phyloP scores from a whole-genome alignment of 2,329 filamentous ascomycete genomes.

The Fusarium torreyae region DNA sequence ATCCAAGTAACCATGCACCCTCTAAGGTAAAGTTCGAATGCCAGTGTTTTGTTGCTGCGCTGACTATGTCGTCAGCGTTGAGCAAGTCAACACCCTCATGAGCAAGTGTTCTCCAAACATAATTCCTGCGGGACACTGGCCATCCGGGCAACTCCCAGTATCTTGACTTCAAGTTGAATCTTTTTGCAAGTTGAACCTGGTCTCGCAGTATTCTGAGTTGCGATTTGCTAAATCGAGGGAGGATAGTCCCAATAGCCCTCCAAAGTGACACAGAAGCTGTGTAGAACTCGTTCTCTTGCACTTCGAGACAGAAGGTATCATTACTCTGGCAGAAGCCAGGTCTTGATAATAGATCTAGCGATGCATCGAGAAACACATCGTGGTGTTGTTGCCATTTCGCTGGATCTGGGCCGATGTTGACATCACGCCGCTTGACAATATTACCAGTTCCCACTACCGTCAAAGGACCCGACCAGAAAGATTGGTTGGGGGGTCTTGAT shows the following conservation, averaged over 20 bases:
- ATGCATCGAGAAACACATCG: slow-evolving; percentile 78
- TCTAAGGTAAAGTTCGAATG: slow-evolving; percentile 37
- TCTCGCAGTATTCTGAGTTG: slow-evolving; percentile 59
- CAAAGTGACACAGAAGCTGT: slow-evolving; percentile 74
- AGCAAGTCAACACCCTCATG: slow-evolving; percentile 71
- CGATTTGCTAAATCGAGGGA: slow-evolving; percentile 54
- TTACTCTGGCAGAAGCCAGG: slow-evolving; percentile 28
- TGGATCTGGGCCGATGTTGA: slow-evolving; percentile 35
- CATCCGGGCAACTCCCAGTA: slow-evolving; percentile 75
- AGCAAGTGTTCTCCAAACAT: slow-evolving; percentile 69
- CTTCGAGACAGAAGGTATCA: slow-evolving; percentile 19
- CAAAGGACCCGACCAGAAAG: slow-evolving; percentile 63
- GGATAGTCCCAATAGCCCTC: slow-evolving; percentile 64
- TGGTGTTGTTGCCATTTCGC: slow-evolving; percentile 51
- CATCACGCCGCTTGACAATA: slow-evolving; percentile 39
- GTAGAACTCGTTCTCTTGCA: slow-evolving; percentile 68
- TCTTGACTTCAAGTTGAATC: slow-evolving; percentile 67
- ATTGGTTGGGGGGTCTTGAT: slow-evolving; percentile 57
- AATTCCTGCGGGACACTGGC: slow-evolving; percentile 69
- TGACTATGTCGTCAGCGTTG: slow-evolving; percentile 73
- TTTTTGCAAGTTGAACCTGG: slow-evolving; percentile 65
- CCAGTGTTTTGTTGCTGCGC: slow-evolving; percentile 46
- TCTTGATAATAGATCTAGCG: slow-evolving; percentile 60
- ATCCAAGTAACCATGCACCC: slow-evolving; percentile 39
- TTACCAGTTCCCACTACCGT: slow-evolving; percentile 79